Evolutionary conservation across 2,329 filamentous ascomycete species (phyloP).

Genomic region (Phialophora expanda): DNA sequence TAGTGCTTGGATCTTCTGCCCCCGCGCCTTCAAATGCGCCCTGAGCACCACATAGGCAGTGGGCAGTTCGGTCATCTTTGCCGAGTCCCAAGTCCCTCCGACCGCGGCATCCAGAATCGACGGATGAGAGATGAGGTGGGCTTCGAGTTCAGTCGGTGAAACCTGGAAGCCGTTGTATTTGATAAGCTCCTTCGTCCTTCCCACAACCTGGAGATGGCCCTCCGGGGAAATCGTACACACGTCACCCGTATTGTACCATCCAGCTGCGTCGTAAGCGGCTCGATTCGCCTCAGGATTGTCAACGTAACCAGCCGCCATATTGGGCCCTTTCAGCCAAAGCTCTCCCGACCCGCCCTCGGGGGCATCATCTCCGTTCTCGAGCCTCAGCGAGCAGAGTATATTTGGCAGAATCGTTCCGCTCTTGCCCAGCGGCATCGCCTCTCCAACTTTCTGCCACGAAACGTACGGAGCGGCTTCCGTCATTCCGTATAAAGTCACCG

Average conservation of each 20-base stretch:
- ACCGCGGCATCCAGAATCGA: conserved; percentile 66
- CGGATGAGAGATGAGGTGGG: conserved; percentile 56
- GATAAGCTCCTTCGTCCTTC: conserved; percentile 70
- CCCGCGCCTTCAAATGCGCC: conserved; percentile 50
- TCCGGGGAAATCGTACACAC: conserved; percentile 76
- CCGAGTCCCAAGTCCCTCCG: conserved; percentile 58
- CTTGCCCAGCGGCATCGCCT: conserved; percentile 72
- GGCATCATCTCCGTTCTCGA: conserved; percentile 58
- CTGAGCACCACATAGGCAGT: conserved; percentile 67
- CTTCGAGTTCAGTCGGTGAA: conserved; percentile 69
- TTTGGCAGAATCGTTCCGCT: conserved; percentile 79
- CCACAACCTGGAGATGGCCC: conserved; percentile 86
- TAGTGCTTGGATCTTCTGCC: conserved; percentile 53
- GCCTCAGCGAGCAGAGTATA: conserved; percentile 70
- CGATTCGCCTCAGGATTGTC: conserved; percentile 57
- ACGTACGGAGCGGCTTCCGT: conserved; percentile 86
- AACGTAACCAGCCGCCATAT: conserved; percentile 60
- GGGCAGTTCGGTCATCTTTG: conserved; percentile 65
- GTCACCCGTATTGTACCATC: conserved; percentile 89
- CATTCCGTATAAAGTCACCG: conserved; percentile 74
- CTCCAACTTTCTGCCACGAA: conserved; percentile 74
- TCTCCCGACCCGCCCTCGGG: conserved; percentile 68
- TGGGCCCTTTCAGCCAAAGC: conserved; percentile 67
- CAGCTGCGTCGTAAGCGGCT: conserved; percentile 63
- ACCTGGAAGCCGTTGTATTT: conserved; percentile 76